Evolutionary conservation across 2,329 filamentous ascomycete genomes (phyloP).

Genomic region (Trichocomaceae sp.): DNA sequence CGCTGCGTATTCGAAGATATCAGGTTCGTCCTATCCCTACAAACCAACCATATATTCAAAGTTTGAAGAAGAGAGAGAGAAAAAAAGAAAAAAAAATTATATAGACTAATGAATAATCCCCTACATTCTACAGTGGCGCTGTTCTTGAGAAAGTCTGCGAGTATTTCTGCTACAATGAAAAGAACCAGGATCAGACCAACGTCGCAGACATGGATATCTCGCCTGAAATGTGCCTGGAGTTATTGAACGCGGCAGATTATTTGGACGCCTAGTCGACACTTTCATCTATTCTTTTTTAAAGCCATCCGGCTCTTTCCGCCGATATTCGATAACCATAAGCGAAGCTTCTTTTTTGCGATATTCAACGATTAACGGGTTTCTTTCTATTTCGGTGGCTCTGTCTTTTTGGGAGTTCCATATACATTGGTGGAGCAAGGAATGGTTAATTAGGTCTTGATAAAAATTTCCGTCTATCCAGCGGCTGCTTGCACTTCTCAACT

Average conservation of each 20-base stretch:
- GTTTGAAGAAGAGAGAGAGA: no score
- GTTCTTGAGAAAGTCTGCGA: constrained; percentile 64
- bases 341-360: not conserved
- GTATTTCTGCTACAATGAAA: constrained; percentile 63
- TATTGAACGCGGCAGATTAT: constrained; percentile 63
- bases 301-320: not conserved
- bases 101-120: not conserved
- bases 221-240: constrained; percentile 57
- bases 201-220: constrained; percentile 63
- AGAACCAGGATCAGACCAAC: constrained; percentile 53
- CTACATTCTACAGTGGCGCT: constrained; percentile 42
- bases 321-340: not conserved
- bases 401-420: not conserved
- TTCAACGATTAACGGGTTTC: not conserved
- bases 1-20: constrained; percentile 55
- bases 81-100: not conserved
- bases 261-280: constrained; percentile 40
- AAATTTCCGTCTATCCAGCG: not conserved
- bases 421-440: not conserved
- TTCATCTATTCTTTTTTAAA: not conserved
- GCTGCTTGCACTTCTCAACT: not conserved
- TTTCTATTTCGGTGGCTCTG: not conserved
- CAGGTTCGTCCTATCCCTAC: constrained; percentile 38
- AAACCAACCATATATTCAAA: not conserved
- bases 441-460: not conserved